Percentiles rank a stretch among this genome's conserved stretches.
Conservation (phyloP, 2,329 filamentous ascomycete genomes). For the Fusarium heterosporum region DNA sequence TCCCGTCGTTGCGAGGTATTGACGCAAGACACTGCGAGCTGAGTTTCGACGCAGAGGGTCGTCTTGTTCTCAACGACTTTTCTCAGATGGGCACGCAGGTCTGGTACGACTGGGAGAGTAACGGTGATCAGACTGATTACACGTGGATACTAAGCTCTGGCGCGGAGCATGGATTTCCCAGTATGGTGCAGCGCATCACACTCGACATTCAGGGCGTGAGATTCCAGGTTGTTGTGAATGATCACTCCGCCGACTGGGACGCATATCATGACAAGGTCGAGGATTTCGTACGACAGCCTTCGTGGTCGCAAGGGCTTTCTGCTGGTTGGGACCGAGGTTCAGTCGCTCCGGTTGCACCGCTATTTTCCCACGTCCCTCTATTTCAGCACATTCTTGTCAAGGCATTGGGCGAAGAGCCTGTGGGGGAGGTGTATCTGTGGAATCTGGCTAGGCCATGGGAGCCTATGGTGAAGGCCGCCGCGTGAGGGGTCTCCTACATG, state of each 20-base stretch:
- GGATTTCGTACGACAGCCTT: conserved; percentile 48
- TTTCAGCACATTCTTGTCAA: conserved; percentile 55
- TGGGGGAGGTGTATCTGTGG: conserved; percentile 56
- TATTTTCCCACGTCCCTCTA: conserved; percentile 47
- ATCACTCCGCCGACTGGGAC: conserved; percentile 50
- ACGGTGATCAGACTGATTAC: conserved; percentile 52
- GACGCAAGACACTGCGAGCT: conserved; percentile 54
- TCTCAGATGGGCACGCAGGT: conserved; percentile 55
- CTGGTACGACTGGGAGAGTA: conserved; percentile 57
- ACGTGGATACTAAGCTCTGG: conserved; percentile 54
- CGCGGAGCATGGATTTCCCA: conserved; percentile 51
- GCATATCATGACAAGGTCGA: conserved; percentile 52
- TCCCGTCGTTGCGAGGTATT: conserved; percentile 52
- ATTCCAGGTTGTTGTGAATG: conserved; percentile 55
- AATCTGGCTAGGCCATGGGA: conserved; percentile 57
- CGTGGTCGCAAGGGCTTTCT: conserved; percentile 47
- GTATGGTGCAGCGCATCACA: conserved; percentile 50
- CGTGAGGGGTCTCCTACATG: conserved; percentile 35
- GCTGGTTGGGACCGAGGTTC: conserved; percentile 47
- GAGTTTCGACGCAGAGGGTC: conserved; percentile 54
- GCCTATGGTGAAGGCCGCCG: conserved; percentile 56
- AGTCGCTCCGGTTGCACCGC: conserved; percentile 43
- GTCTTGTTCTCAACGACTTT: conserved; percentile 55
- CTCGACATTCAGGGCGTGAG: conserved; percentile 56
- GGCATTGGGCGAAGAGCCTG: conserved; percentile 48